phyloP scores from a whole-genome alignment of 192 early-diverging fungal genomes.

The Allomyces macrogynus region DNA sequence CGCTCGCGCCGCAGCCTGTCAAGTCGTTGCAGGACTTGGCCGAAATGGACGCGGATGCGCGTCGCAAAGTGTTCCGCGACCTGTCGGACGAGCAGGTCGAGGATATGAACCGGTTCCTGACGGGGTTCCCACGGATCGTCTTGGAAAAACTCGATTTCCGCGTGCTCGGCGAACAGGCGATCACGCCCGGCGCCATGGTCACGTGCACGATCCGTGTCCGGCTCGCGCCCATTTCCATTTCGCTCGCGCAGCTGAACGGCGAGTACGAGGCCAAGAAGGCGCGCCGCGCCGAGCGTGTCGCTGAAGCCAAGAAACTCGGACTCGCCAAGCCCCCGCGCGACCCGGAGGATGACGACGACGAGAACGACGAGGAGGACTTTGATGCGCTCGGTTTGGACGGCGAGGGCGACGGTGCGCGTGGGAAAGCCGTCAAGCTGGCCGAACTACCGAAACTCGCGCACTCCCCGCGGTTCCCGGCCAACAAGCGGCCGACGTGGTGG shows the following conservation, averaged over 20 bases:
- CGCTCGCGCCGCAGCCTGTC: constrained; percentile 38
- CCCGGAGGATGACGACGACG: constrained; percentile 19
- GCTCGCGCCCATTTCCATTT: constrained; percentile 6
- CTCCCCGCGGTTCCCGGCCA: constrained; percentile 26
- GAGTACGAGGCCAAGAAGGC: constrained; percentile 12
- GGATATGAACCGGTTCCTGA: constrained; percentile 10
- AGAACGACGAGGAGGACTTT: constrained; percentile 15
- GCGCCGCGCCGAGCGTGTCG: neutral
- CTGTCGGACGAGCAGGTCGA: constrained; percentile 41
- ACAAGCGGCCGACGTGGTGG: constrained; percentile 78
- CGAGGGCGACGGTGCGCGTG: constrained; percentile 5
- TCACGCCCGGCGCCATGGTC: constrained; percentile 24
- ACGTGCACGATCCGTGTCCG: constrained; percentile 20
- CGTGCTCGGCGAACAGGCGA: constrained; percentile 24
- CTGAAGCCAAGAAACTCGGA: neutral
- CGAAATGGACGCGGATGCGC: constrained; percentile 39
- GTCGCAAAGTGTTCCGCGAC: constrained; percentile 30
- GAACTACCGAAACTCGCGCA: constrained; percentile 6
- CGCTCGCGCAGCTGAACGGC: neutral
- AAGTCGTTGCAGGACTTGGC: constrained; percentile 42
- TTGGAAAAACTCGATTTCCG: neutral
- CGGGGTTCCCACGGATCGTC: neutral
- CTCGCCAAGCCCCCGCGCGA: neutral
- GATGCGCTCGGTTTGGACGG: constrained; percentile 13
- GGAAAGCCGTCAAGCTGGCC: constrained; percentile 2